Evolutionary conservation across 257 asterid genomes (phyloP), one percentile per base, ranked within the genome.

Genomic region (Capsicum pubescens): DNA sequence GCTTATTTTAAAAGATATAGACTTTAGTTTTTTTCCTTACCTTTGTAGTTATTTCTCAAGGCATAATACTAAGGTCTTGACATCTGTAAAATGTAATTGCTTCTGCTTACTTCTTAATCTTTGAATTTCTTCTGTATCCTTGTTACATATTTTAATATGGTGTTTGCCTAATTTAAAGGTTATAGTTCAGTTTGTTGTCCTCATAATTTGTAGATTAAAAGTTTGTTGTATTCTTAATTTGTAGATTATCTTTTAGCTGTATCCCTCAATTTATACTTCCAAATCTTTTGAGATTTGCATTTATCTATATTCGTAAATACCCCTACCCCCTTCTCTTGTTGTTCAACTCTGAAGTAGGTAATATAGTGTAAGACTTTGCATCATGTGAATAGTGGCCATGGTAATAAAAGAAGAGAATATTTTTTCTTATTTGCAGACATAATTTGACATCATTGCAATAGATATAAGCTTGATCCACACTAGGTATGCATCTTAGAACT

Each of bases 1-100:
- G 87, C 89, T 81, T 83, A 67, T 82, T 87, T 67, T 84, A 78
- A 26, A 48, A 74, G 55, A 52, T 77, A 14, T 15, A 56, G 61
- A 61, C 46, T 52, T 35, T 63, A 9, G 77, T 11, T 10, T 19
- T 17, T 19, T 5, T 10, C 80, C 63, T 67, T 69, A 16, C 77
- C 50, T 67, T 52, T 50, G 61, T 82, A 66, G 9, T 66, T 57
- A 67, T 6, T 36, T 42, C 63, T 64, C 84, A 48, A 63, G 78
- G 21, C 84, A 46, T 81, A 9, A 46, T 81, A 44, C 44, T 19
- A 52, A 42, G 9, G 50, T 48, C 42, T 58, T 48, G 44, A 46
- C 68, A 52, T 68, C 71, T 83, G 70, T 50, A 19, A 79, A 63
- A 60, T 60, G 83, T 84, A n/a, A 74, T 57, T 61, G 50, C 55